Evolutionary conservation across 352 stramenopile species (phyloP).

Genomic region (Globisporangium irregulare): DNA sequence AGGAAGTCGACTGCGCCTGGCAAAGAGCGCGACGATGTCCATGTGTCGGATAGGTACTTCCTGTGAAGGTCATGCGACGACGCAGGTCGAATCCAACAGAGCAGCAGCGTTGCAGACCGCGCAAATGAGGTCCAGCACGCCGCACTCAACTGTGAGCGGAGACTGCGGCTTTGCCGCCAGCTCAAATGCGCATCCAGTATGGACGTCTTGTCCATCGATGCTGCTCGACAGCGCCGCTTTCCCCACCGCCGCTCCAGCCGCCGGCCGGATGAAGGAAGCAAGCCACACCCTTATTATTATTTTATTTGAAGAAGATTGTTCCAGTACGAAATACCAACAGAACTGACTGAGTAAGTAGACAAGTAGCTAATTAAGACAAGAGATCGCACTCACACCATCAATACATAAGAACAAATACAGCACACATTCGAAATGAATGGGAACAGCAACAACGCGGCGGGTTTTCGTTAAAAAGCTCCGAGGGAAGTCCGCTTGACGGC

Average conservation of each 20-base stretch:
- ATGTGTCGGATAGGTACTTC: not conserved
- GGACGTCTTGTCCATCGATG: not conserved
- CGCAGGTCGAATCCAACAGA: not conserved
- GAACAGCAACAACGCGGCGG: conserved; percentile 9
- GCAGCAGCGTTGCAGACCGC: not conserved
- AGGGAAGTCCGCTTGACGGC: conserved; percentile 27
- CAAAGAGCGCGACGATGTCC: not conserved
- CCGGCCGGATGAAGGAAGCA: not conserved
- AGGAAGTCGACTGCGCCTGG: not conserved
- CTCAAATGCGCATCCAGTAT: too few species aligned
- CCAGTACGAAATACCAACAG: conserved; percentile 14
- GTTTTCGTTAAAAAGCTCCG: conserved; percentile 37
- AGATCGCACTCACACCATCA: not conserved
- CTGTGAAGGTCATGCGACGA: not conserved
- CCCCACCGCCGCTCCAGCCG: not conserved
- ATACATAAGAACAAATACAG: conserved; percentile 5
- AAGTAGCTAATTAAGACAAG: conserved; percentile 12
- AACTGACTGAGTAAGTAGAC: not conserved
- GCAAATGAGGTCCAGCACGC: not conserved
- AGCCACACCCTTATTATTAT: not conserved
- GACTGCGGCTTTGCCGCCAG: not conserved
- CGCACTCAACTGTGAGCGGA: not conserved
- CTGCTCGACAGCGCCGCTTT: not conserved
- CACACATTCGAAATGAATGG: not conserved
- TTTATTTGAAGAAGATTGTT: conserved; percentile 16